These are phyloP conservation scores for Parathielavia appendiculata DNA, from an alignment of 495 filamentous ascomycete genomes.

Conservation along the genomic window DNA sequence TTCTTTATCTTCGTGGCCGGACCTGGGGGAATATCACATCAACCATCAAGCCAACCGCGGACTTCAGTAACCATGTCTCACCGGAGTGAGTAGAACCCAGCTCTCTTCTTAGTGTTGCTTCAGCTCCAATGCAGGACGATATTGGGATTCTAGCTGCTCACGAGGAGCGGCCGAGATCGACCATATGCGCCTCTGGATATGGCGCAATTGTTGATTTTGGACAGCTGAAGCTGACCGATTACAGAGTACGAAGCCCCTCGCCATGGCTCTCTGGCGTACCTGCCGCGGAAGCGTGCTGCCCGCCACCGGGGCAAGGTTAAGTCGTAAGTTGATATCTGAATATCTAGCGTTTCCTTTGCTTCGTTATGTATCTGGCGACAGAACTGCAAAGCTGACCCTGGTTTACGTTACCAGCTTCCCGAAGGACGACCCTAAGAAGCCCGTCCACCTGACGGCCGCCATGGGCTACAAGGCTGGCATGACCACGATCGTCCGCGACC, in stretches of 20 bases:
- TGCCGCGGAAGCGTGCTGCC: slow-evolving; percentile 95
- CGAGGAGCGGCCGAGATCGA: slow-evolving; percentile 5
- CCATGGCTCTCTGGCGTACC: slow-evolving; percentile 95
- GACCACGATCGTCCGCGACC: slow-evolving; percentile 99
- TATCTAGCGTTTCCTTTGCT: slow-evolving; percentile 11
- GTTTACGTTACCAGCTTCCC: slow-evolving; percentile 67
- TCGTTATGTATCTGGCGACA: neutral
- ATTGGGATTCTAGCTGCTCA: neutral
- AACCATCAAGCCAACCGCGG: slow-evolving; percentile 26
- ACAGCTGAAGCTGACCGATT: slow-evolving; percentile 34
- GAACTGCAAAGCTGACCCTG: slow-evolving; percentile 23
- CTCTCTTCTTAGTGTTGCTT: neutral
- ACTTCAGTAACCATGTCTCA: slow-evolving; percentile 38
- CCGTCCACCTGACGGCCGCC: slow-evolving; percentile 95
- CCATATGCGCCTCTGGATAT: neutral
- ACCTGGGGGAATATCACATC: slow-evolving; percentile 27
- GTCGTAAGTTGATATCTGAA: slow-evolving; percentile 57
- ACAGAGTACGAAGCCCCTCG: slow-evolving; percentile 87
- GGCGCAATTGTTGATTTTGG: neutral
- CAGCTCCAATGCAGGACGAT: slow-evolving; percentile 9
- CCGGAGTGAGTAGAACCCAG: slow-evolving; percentile 30
- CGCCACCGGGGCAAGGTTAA: slow-evolving; percentile 98
- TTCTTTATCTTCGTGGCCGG: slow-evolving; percentile 21
- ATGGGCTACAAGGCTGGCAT: slow-evolving; percentile 99
- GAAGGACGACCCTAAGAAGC: slow-evolving; percentile 99